Evolutionary conservation across 202 grass and related monocot species (phyloP).

Genomic region (Bolboschoenoplectus hybrid): DNA sequence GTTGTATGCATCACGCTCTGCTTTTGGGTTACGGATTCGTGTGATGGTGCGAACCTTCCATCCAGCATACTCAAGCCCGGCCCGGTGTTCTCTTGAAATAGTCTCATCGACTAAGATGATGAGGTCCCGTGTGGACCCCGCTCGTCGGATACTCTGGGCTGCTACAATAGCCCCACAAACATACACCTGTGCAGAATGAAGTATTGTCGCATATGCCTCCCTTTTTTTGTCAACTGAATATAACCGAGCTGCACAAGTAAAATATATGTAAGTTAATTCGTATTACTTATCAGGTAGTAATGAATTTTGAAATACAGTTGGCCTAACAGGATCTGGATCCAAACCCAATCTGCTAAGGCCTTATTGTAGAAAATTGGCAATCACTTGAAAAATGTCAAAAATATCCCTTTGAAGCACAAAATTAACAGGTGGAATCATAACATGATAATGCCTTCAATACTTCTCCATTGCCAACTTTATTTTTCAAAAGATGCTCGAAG

Average conservation of each 20-base stretch:
- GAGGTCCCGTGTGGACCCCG: slow-evolving; percentile 82
- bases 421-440: neutral
- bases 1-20: slow-evolving; percentile 88
- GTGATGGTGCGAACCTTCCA: slow-evolving; percentile 91
- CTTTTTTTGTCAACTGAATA: slow-evolving; percentile 63
- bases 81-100: slow-evolving; percentile 68
- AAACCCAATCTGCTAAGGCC: neutral
- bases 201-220: slow-evolving; percentile 88
- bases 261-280: neutral
- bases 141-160: slow-evolving; percentile 86
- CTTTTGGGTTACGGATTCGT: slow-evolving; percentile 89
- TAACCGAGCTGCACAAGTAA: slow-evolving; percentile 61
- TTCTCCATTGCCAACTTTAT: neutral
- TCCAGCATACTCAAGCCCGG: slow-evolving; percentile 75
- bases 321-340: neutral
- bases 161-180: slow-evolving; percentile 86
- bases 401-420: neutral
- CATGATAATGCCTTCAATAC: neutral
- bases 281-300: neutral
- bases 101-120: slow-evolving; percentile 81
- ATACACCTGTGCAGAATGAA: slow-evolving; percentile 90
- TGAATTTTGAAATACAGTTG: neutral
- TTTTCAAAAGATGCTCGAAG: neutral
- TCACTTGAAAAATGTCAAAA: neutral
- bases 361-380: neutral